Conservation (phyloP, 805 yeast genomes). For the Zygosaccharomyces siamensis region DNA sequence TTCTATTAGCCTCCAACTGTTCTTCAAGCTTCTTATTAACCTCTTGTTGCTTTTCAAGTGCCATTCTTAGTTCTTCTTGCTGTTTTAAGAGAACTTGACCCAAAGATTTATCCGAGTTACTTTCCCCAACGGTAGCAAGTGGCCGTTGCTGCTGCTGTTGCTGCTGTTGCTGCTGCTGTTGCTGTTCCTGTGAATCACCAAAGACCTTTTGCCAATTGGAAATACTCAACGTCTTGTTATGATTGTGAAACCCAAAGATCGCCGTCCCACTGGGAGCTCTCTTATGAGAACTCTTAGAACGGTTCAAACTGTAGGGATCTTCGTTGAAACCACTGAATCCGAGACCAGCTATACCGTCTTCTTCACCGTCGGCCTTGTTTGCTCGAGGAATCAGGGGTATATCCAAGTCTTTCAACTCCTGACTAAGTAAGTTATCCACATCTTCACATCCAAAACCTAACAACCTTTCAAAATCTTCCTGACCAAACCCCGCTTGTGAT, state of each 20-base stretch:
- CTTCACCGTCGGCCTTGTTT: slow-evolving; percentile 2
- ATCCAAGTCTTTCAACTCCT: slow-evolving; percentile 57
- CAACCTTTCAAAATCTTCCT: slow-evolving; percentile 48
- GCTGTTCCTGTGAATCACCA: slow-evolving; percentile 11
- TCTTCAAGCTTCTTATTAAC: slow-evolving; percentile 28
- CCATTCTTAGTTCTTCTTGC: slow-evolving; percentile 28
- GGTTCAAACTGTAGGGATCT: slow-evolving; percentile 9
- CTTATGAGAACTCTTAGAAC: slow-evolving; percentile 38
- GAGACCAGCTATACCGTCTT: not conserved
- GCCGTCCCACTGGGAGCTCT: slow-evolving; percentile 75
- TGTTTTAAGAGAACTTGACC: slow-evolving; percentile 23
- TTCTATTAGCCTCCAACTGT: slow-evolving; percentile 27
- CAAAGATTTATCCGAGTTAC: slow-evolving; percentile 30
- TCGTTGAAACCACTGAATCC: slow-evolving; percentile 5
- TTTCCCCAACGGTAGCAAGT: slow-evolving; percentile 31
- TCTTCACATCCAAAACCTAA: slow-evolving; percentile 47
- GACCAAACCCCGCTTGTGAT: not conserved
- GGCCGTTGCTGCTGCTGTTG: slow-evolving; percentile 6
- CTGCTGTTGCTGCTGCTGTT: slow-evolving; percentile 7
- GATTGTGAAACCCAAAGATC: slow-evolving; percentile 68
- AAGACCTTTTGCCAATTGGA: slow-evolving; percentile 39
- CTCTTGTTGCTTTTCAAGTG: slow-evolving; percentile 29
- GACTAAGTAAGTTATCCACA: slow-evolving; percentile 52
- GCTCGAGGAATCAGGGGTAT: slow-evolving; percentile 43
- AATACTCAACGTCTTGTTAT: slow-evolving; percentile 57